These are phyloP conservation scores for Backusella parvicylindrica DNA, from an alignment of 192 early-diverging fungal species.

Conservation along the genomic window DNA sequence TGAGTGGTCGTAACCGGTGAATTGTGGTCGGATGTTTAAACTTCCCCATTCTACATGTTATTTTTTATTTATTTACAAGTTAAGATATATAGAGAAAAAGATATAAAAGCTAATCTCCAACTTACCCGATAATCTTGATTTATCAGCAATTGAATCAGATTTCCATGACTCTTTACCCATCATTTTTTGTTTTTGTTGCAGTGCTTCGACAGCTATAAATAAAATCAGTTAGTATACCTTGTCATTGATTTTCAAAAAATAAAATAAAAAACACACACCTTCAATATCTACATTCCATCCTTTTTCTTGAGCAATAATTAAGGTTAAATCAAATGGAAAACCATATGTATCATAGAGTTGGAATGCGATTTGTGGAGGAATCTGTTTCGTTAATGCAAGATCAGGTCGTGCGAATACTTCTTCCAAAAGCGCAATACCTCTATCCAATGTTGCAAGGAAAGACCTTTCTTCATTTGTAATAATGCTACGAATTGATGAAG, in stretches of 20 bases:
- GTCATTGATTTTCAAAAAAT: background rate
- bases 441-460: slow-evolving; percentile 45
- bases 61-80: background rate
- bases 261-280: slow-evolving; percentile 8
- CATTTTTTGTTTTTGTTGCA: slow-evolving; percentile 42
- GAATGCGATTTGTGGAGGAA: slow-evolving; percentile 48
- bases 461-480: slow-evolving; percentile 46
- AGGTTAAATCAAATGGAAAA: slow-evolving; percentile 55
- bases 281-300: slow-evolving; percentile 54
- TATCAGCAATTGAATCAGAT: slow-evolving; percentile 14
- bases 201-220: slow-evolving; percentile 35
- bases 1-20: slow-evolving; percentile 49
- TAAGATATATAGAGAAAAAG: background rate
- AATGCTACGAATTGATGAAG: slow-evolving; percentile 38
- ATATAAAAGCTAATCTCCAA: background rate
- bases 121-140: slow-evolving; percentile 28
- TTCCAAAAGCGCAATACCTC: slow-evolving; percentile 45
- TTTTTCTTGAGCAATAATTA: slow-evolving; percentile 49
- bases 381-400: slow-evolving; percentile 25
- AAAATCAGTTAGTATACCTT: background rate
- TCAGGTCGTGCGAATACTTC: slow-evolving; percentile 40
- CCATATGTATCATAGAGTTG: slow-evolving; percentile 57
- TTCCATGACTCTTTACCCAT: slow-evolving; percentile 50
- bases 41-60: slow-evolving; percentile 31
- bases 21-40: slow-evolving; percentile 33